These are phyloP conservation scores for Mycena chlorophos DNA, from an alignment of 768 basidiomycete species.

Conservation along the genomic window DNA sequence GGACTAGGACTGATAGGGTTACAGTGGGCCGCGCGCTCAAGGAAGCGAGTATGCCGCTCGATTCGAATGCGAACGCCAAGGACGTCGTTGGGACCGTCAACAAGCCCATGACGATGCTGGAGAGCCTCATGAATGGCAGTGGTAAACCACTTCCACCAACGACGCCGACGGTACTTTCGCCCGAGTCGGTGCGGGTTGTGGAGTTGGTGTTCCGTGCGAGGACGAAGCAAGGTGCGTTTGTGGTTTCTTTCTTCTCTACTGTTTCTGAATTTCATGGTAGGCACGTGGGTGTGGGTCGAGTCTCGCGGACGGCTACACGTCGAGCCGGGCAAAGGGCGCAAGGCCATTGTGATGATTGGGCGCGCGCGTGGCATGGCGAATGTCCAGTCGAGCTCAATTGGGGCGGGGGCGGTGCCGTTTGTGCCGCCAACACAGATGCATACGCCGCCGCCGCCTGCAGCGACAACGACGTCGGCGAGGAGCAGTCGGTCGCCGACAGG, in stretches of 20 bases:
- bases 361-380: slow-evolving; percentile 72
- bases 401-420: slow-evolving; percentile 54
- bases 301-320: slow-evolving; percentile 85
- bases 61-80: slow-evolving; percentile 90
- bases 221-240: slow-evolving; percentile 62
- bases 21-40: slow-evolving; percentile 19
- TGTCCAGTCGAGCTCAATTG: slow-evolving; percentile 60
- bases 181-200: slow-evolving; percentile 54
- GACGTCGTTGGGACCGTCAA: slow-evolving; percentile 23
- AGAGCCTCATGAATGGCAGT: no score
- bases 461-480: slow-evolving; percentile 1
- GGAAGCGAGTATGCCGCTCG: slow-evolving; percentile 48
- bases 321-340: slow-evolving; percentile 91
- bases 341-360: slow-evolving; percentile 90
- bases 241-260: slow-evolving; percentile 4
- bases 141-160: no score
- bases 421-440: no score
- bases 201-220: slow-evolving; percentile 85
- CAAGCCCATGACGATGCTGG: slow-evolving; percentile 24
- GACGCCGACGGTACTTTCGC: slow-evolving; percentile 14
- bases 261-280: neutral
- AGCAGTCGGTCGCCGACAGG: slow-evolving; percentile 1
- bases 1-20: neutral
- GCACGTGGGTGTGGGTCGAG: slow-evolving; percentile 75
- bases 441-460: slow-evolving; percentile 66